A percentile compares a stretch with the other conserved stretches of the same genome.
Conservation (phyloP, 805 yeast species). For the Hanseniaspora occidentalis region DNA sequence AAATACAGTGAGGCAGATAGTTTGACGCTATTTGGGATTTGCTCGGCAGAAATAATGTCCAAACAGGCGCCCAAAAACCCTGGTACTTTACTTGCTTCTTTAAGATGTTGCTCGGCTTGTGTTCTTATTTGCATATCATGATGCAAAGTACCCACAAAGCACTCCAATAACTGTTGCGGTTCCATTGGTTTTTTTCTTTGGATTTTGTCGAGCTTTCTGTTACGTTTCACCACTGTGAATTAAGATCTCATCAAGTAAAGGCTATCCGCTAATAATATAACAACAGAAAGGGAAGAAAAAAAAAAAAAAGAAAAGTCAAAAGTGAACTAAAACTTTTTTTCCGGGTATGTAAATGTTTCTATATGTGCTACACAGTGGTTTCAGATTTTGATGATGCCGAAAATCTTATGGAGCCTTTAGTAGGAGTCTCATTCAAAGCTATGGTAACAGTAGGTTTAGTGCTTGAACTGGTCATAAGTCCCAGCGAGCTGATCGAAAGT, state of each 20-base stretch:
- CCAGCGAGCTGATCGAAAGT: background rate
- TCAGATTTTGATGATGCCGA: no score
- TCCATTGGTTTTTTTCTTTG: slow-evolving; percentile 37
- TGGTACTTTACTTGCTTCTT: slow-evolving; percentile 40
- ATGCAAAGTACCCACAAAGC: slow-evolving; percentile 69
- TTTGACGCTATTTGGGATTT: slow-evolving; percentile 39
- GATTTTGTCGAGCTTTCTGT: no score
- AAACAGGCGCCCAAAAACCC: slow-evolving; percentile 79
- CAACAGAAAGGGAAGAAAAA: background rate
- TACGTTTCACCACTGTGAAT: no score
- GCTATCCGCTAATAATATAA: no score
- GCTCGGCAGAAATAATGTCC: slow-evolving; percentile 49
- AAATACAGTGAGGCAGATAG: slow-evolving; percentile 72
- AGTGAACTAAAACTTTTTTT: background rate
- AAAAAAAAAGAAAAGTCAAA: background rate
- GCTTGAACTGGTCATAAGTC: background rate
- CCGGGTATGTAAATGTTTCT: no score
- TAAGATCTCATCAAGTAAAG: no score
- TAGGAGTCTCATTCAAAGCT: background rate
- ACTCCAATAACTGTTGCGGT: slow-evolving; percentile 49
- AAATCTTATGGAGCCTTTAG: background rate
- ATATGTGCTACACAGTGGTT: no score
- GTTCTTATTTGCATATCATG: slow-evolving; percentile 48
- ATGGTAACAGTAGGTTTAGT: background rate
- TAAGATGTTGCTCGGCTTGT: slow-evolving; percentile 59